Base-by-base conservation (phyloP, 352 stramenopile genomes). In the Halophytophthora polymorphica region DNA sequence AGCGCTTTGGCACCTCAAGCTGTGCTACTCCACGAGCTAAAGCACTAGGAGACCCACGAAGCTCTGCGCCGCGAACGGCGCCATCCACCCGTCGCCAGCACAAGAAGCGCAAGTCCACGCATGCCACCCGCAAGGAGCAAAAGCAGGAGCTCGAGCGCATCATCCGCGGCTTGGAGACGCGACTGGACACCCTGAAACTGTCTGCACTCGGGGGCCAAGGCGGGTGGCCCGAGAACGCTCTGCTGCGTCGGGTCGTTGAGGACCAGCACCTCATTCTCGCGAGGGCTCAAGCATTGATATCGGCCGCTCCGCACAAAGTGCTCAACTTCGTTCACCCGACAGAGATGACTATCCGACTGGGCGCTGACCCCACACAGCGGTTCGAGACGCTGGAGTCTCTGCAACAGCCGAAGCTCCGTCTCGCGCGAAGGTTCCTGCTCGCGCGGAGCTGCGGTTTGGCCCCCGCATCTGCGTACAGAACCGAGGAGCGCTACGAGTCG, bases 401-500 rank as follows among this genome's bases (percentile, higher is more conserved):
- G 19, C 51, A 56, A 53, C 53, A 50, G 19, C 22, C 31, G 2
- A 80, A 77, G 19, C 14, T 76, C 2, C 29, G 48, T 13, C 57
- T 63, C 29, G 69, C 53, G 0, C 44, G 61, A 18, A 53, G 56
- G 4, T 80, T 68, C 47, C 53, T 74, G 22, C 18, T 58, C 3
- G 45, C 74, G 19, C 66, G 69, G 10, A 68, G 56, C 29, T 43
- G 49, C 2, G 46, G 54, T 8, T 45, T 78, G 42, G 53, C 71
- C 18, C 69, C 55, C 5, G 54, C 59, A 0, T 25, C 57, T 1
- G 53, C 63, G 25, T 76, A 63, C 54, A 58, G 61, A 23, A 45
- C 73, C 22, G 56, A 69, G 41, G 61, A 74, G 47, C 59, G 53
- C 10, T 85, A 75, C 48, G 68, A 76, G 43, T 73, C 66, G 0